Conservation (phyloP, 306 rosid species). For the Begonia peltatifolia region DNA sequence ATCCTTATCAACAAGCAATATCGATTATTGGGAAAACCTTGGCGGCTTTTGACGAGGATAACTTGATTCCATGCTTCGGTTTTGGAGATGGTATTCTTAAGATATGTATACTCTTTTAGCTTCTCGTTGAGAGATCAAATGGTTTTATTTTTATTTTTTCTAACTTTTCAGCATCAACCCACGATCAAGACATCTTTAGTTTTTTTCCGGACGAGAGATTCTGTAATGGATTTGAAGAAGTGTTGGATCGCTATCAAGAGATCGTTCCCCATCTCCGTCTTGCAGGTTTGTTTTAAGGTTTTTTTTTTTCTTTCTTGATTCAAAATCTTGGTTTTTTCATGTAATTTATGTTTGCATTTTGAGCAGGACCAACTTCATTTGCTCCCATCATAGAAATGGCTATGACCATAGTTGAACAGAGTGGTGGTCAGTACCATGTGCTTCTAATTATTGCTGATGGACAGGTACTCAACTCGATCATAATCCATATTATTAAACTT, state of each 20-base stretch:
- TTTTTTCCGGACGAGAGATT: conserved; percentile 8
- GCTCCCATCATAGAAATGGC: conserved; percentile 14
- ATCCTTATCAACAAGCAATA: conserved; percentile 13
- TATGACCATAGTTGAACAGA: conserved; percentile 7
- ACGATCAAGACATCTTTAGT: conserved; percentile 11
- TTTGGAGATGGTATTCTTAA: conserved; percentile 11
- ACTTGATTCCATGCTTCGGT: conserved; percentile 10
- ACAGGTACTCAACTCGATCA: conserved; percentile 6
- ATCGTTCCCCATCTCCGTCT: conserved; percentile 13
- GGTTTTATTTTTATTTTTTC: neutral
- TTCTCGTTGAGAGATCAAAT: neutral
- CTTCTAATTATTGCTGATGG: conserved; percentile 11
- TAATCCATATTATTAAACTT: no score
- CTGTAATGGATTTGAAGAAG: conserved; percentile 13
- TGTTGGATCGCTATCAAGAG: conserved; percentile 7
- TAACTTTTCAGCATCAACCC: conserved; percentile 8
- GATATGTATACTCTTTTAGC: no score
- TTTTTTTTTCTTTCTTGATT: neutral
- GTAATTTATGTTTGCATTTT: neutral
- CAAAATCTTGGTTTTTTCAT: neutral
- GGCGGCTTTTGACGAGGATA: conserved; percentile 11
- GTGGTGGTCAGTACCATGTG: conserved; percentile 15
- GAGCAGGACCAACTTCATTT: conserved; percentile 13
- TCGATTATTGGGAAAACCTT: conserved; percentile 9
- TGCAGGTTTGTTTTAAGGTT: conserved; percentile 2